Base-by-base conservation (phyloP, 2,329 filamentous ascomycete genomes). In the Xylariomycetidae sp. region DNA sequence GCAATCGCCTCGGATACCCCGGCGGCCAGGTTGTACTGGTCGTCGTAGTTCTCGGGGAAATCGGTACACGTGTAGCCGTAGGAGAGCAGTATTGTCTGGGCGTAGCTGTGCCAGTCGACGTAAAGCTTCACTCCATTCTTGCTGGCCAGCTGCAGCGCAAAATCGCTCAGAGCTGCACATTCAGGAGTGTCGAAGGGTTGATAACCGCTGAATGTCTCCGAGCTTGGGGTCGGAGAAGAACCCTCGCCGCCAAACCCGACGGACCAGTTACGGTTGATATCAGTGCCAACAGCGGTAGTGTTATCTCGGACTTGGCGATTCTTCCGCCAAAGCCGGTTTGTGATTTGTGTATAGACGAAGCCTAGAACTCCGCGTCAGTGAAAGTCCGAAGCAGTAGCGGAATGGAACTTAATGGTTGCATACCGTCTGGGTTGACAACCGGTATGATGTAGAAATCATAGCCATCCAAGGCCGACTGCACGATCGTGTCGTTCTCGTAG, bases 61-160 rank as follows among this genome's bases (percentile, higher is more conserved):
- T 50, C 60, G 13, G 56, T 59, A 55, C 72, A 76, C 7, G 64
- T 70, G 57, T 74, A 79, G 12, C 74, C 74, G 51, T 74, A 78
- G 6, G 67, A 71, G 13, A 69, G 66, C 30, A 77, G 59, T 34
- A 77, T 66, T 32, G 67, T 61, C 45, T 78, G 72, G 11, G 63
- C 63, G 57, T 78, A 80, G 15, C 69, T 68, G 53, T 80, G 76
- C 54, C 72, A 72, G 54, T 80, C 76, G 49, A 80, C 69, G 57
- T 72, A 80, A 10, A 75, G 57, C 34, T 71, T 66, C 33, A 77
- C 62, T 3, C 70, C 70, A 30, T 66, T 61, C 4, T 41, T 30
- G 12, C 45, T 43, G 19, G 62, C 58, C 16, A 78, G 49, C 25
- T 55, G 48, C 30, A 63, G 60, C 14, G 73, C 58, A 28, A 70